These are phyloP conservation scores for Sporothrix pallida DNA, from an alignment of 2,329 filamentous ascomycete species.

Conservation along the genomic window DNA sequence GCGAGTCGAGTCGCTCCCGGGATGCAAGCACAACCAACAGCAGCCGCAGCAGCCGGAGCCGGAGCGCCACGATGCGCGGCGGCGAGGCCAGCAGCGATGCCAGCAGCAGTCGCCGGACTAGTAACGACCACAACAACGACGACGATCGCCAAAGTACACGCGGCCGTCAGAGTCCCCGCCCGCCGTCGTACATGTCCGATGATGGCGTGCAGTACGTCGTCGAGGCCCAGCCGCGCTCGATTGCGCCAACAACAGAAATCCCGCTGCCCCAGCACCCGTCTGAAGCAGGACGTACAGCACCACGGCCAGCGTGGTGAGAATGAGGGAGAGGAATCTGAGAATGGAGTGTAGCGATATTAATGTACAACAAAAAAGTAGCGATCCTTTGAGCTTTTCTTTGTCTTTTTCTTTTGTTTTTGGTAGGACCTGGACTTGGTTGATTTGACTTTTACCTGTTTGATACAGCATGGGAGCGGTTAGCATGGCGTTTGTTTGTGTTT, in stretches of 20 bases:
- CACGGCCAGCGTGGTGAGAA: constrained; percentile 39
- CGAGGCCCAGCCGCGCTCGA: constrained; percentile 67
- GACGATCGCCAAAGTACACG: constrained; percentile 39
- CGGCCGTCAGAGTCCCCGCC: constrained; percentile 50
- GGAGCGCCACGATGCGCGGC: constrained; percentile 39
- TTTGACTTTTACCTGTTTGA: constrained; percentile 18
- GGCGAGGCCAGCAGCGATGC: constrained; percentile 23
- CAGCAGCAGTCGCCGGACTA: not conserved
- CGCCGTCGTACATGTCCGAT: constrained; percentile 78
- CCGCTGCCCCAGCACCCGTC: constrained; percentile 57
- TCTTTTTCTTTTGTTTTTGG: not conserved
- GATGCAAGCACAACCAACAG: constrained; percentile 2
- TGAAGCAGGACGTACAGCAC: constrained; percentile 47
- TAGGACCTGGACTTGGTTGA: not conserved
- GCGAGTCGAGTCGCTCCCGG: not conserved
- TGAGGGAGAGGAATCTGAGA: not conserved
- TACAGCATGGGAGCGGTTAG: constrained; percentile 9
- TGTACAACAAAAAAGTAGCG: not conserved
- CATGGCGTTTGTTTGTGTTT: constrained; percentile 16
- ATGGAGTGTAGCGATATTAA: not conserved
- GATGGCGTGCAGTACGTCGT: constrained; percentile 76
- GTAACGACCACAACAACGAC: not conserved
- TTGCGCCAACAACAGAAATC: constrained; percentile 54
- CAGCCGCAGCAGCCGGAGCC: constrained; percentile 38
- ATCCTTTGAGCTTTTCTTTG: not conserved